phyloP scores from a whole-genome alignment of 306 rosid species.

The Vigna angularis region DNA sequence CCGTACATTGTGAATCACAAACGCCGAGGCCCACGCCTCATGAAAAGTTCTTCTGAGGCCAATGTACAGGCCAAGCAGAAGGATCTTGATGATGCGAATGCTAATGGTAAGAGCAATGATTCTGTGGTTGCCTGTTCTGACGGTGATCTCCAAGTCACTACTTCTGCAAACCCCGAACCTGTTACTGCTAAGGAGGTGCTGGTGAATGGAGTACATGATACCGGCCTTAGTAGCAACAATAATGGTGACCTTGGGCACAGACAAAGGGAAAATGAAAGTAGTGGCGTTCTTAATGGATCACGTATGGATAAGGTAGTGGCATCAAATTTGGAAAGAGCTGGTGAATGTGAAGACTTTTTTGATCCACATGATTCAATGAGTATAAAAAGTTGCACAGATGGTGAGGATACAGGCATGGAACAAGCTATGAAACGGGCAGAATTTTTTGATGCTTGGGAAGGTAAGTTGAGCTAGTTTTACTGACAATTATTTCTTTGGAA shows the following conservation, averaged over 20 bases:
- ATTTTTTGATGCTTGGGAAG: constrained; percentile 94
- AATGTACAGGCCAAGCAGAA: constrained; percentile 55
- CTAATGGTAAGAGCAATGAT: constrained; percentile 43
- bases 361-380: constrained; percentile 87
- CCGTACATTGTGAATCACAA: constrained; percentile 93
- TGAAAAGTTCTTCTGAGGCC: constrained; percentile 78
- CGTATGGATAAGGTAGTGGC: constrained; percentile 47
- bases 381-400: constrained; percentile 71
- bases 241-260: constrained; percentile 47
- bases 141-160: constrained; percentile 50
- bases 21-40: constrained; percentile 93
- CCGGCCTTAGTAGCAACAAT: constrained; percentile 37
- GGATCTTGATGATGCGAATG: constrained; percentile 42
- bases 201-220: constrained; percentile 46
- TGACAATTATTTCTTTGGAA: constrained; percentile 2
- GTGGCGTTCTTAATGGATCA: constrained; percentile 45
- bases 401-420: constrained; percentile 69
- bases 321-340: constrained; percentile 54
- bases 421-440: constrained; percentile 55
- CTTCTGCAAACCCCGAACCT: constrained; percentile 44
- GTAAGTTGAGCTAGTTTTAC: constrained; percentile 49
- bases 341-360: constrained; percentile 75
- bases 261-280: constrained; percentile 44
- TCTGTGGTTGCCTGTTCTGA: constrained; percentile 49
- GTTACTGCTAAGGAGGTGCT: constrained; percentile 46